Evolutionary conservation across 805 yeast genomes (phyloP), one percentile per base, ranked within the genome.

Genomic region (Torulaspora gathmanii): DNA sequence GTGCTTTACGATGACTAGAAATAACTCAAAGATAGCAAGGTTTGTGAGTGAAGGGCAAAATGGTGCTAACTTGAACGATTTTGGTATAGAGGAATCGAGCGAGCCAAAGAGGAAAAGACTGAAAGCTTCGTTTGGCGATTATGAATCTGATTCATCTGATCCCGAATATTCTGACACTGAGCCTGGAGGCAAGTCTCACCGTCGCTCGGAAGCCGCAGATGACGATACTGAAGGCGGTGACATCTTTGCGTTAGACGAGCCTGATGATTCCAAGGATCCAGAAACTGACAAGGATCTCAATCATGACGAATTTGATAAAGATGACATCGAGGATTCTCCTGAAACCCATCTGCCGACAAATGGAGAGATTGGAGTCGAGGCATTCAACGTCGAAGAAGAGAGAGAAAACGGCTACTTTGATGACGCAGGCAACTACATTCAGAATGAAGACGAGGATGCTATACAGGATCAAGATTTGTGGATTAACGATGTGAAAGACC

Each of bases 341-440:
- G 65, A n/a, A 54, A 54, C 33, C 62, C 47, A 25, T 8, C 44
- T 52, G 17, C 51, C 30, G 3, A 54, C 52, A 2, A 53, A 56
- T 12, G 54, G 47, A 17, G 57, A 44, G 12, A 52, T 74, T 8
- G 64, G 67, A 44, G 52, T 79, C 1, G 85, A 80, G 50, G 73
- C 80, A 0, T 80, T 80, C 55, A 69, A 74, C 57, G 54, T 79
- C 30, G 60, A 70, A 8, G 68, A 74, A 26, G 85, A 79, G 55
- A 57, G 65, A n/a, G 67, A 69, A 37, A 69, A 69, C 34, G 84
- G 83, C 0, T 59, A 52, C 3, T 74, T 77, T 50, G 82, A 79
- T 52, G 65, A 65, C 26, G 71, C 70, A 45, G 82, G 83, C 3
- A 76, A 75, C 51, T 78, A 68, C 50, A 58, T 70, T n/a, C 62